These are phyloP conservation scores for Pezicula radicicola DNA, from an alignment of 2,329 filamentous ascomycete species.

Conservation along the genomic window DNA sequence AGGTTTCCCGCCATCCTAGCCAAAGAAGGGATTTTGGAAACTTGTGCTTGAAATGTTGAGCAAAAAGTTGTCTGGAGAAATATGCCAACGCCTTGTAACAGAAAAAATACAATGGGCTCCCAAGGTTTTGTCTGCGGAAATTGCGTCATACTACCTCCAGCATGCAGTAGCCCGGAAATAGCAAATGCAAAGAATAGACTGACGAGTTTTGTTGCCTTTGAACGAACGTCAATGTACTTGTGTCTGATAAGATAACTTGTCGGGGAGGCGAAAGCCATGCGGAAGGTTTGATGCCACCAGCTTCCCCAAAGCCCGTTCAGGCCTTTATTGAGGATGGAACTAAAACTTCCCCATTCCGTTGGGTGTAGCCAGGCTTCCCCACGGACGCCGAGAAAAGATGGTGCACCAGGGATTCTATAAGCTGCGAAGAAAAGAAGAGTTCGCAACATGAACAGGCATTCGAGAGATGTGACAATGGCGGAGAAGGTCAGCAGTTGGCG, in stretches of 20 bases:
- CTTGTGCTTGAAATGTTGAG: conserved; percentile 28
- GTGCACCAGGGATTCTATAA: conserved; percentile 42
- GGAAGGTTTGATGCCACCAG: conserved; percentile 92
- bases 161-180: conserved; percentile 68
- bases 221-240: conserved; percentile 35
- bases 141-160: conserved; percentile 64
- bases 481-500: conserved; percentile 54
- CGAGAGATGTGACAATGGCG: conserved; percentile 58
- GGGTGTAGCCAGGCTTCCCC: conserved; percentile 61
- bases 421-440: conserved; percentile 52
- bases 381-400: conserved; percentile 48
- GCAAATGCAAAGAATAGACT: conserved; percentile 54
- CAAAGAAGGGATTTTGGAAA: conserved; percentile 39
- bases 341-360: conserved; percentile 51
- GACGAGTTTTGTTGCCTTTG: conserved; percentile 29
- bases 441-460: conserved; percentile 55
- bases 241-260: conserved; percentile 42
- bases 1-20: conserved; percentile 56
- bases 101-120: conserved; percentile 65
- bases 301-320: conserved; percentile 79
- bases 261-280: conserved; percentile 66
- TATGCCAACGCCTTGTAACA: conserved; percentile 65
- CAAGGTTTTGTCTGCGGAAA: conserved; percentile 51
- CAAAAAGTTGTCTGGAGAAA: conserved; percentile 50
- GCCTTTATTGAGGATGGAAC: conserved; percentile 61